phyloP scores from a whole-genome alignment of 2,329 filamentous ascomycete species.

The Rutstroemia sp. region DNA sequence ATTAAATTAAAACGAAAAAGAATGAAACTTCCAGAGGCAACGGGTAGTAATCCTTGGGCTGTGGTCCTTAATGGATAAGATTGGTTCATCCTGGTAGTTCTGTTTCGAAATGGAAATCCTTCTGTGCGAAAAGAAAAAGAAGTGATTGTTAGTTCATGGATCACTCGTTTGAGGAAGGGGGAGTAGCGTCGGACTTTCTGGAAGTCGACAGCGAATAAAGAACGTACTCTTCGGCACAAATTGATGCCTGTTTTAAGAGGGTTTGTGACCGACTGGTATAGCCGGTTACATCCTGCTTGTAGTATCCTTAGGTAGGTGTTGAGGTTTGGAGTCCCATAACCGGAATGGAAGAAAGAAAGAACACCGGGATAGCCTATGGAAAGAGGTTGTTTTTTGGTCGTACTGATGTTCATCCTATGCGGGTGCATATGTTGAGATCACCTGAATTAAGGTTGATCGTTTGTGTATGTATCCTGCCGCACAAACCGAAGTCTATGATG shows the following conservation, averaged over 20 bases:
- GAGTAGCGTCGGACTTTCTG: slow-evolving; percentile 18
- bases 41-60: not conserved
- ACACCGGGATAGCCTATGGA: not conserved
- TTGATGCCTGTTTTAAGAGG: slow-evolving; percentile 19
- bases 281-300: slow-evolving; percentile 7
- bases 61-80: not conserved
- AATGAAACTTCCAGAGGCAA: not conserved
- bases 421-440: not conserved
- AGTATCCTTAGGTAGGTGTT: not conserved
- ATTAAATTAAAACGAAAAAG: slow-evolving; percentile 2
- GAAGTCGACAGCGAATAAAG: slow-evolving; percentile 22
- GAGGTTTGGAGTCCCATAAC: not conserved
- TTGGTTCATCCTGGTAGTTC: not conserved
- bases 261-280: slow-evolving; percentile 16
- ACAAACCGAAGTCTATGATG: not conserved
- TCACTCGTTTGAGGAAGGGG: slow-evolving; percentile 17
- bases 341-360: slow-evolving; percentile 6
- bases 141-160: slow-evolving; percentile 24
- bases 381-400: not conserved
- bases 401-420: not conserved
- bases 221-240: slow-evolving; percentile 29
- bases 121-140: slow-evolving; percentile 21
- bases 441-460: not conserved
- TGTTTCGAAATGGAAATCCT: slow-evolving; percentile 5
- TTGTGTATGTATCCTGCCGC: not conserved